phyloP scores from a whole-genome alignment of 2,329 filamentous ascomycete genomes.

The Fusarium zealandicum region DNA sequence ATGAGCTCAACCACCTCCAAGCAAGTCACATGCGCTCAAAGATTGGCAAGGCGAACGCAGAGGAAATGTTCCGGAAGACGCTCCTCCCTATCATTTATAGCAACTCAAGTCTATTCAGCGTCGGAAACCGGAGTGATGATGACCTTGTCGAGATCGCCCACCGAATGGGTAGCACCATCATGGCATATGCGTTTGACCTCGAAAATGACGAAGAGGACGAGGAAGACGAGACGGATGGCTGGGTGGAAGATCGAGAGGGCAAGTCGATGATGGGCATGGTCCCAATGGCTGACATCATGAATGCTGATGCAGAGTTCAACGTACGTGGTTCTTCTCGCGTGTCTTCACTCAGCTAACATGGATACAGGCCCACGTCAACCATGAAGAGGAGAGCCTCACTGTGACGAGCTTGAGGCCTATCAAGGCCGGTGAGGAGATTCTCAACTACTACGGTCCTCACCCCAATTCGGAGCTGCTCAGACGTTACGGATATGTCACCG shows the following conservation, averaged over 20 bases:
- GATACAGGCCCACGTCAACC: conserved; percentile 60
- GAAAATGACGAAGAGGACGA: conserved; percentile 63
- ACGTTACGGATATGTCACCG: conserved; percentile 86
- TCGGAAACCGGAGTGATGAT: conserved; percentile 49
- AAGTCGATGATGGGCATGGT: conserved; percentile 81
- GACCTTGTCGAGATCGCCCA: conserved; percentile 67
- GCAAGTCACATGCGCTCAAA: conserved; percentile 78
- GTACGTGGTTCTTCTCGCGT: conserved; percentile 50
- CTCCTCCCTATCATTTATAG: conserved; percentile 60
- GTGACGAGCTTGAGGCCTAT: conserved; percentile 78
- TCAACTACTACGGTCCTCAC: conserved; percentile 89
- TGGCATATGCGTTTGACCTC: conserved; percentile 92
- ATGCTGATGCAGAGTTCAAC: conserved; percentile 89
- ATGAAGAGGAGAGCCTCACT: conserved; percentile 63
- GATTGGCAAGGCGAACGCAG: conserved; percentile 76
- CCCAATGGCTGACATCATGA: conserved; percentile 87
- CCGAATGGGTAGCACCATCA: conserved; percentile 85
- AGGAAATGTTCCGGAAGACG: conserved; percentile 68
- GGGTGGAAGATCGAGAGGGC: conserved; percentile 68
- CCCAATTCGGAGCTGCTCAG: conserved; percentile 83
- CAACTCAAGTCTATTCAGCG: conserved; percentile 54
- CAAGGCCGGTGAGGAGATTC: conserved; percentile 74
- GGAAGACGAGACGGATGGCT: conserved; percentile 68
- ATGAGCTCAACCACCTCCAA: conserved; percentile 76
- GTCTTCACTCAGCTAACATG: conserved; percentile 15